A percentile compares a stretch with the other conserved stretches of the same genome.
Conservation (phyloP, 345 rosid genomes). For the Gossypium arboreum region DNA sequence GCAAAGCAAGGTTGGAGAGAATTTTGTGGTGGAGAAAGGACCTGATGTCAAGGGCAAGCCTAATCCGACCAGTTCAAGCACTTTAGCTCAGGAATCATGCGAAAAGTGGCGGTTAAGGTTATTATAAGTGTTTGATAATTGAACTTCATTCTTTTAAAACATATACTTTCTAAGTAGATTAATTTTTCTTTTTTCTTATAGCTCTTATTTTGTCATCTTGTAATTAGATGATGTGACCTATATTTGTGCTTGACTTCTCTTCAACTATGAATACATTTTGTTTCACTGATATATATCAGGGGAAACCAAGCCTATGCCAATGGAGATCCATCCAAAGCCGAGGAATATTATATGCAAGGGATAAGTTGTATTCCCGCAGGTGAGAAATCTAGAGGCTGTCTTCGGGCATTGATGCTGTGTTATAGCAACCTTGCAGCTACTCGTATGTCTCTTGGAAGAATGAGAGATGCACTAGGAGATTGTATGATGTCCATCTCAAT, state of each 20-base stretch:
- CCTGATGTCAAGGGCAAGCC: slow-evolving; percentile 40
- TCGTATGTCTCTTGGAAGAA: slow-evolving; percentile 76
- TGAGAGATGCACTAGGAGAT: slow-evolving; percentile 85
- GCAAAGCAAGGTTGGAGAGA: slow-evolving; percentile 31
- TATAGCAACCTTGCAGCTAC: slow-evolving; percentile 97
- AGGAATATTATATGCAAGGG: slow-evolving; percentile 82
- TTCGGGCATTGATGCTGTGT: slow-evolving; percentile 87
- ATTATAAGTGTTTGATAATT: slow-evolving; percentile 11
- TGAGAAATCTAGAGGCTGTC: slow-evolving; percentile 76
- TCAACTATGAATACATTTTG: slow-evolving; percentile 15
- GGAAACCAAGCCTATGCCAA: slow-evolving; percentile 87
- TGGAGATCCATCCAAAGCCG: slow-evolving; percentile 74
- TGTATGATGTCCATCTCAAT: slow-evolving; percentile 75
- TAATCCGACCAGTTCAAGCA: slow-evolving; percentile 32
- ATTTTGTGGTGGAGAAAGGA: slow-evolving; percentile 35
- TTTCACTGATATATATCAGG: slow-evolving; percentile 41
- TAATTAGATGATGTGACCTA: slow-evolving; percentile 12
- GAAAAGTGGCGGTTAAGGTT: slow-evolving; percentile 98
- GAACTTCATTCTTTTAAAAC: slow-evolving; percentile 2
- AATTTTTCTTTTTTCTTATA: neutral
- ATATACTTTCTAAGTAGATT: neutral
- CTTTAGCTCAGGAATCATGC: slow-evolving; percentile 79
- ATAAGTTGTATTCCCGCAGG: slow-evolving; percentile 53
- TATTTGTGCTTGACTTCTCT: neutral
- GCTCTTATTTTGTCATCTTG: slow-evolving; percentile 6